Evolutionary conservation across 495 filamentous ascomycete species (phyloP), one percentile per base, ranked within the genome.

Genomic region (Glarea lozoyensis): DNA sequence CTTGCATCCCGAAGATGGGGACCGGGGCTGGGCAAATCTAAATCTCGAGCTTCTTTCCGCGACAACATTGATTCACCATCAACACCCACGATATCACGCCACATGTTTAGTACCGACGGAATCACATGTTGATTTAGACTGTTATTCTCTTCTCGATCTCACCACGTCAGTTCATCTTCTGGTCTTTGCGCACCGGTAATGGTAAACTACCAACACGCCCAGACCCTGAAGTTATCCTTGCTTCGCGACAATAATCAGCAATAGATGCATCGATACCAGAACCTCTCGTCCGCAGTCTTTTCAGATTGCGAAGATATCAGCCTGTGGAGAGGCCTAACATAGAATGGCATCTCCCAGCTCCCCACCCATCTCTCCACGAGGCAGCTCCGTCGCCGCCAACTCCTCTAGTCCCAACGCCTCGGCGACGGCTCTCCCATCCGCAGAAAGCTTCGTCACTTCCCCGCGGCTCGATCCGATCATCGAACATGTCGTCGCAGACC

Each of bases 401-500:
- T 32, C 18, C 2, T 12, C 19, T 36, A 37, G 35, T 21, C 23
- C 30, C n/a, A 18, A 46, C 2, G 32, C 44, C 23, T 43, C 42
- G 12, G 42, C 45, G 10, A 25, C 41, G 22, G 30, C 33, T 0
- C 18, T 44, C n/a, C 33, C 46, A 13, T 11, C 15, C 37, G 29
- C 29, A 16, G 44, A 50, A 5, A 25, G 12, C 6, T 47, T 16
- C 22, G n/a, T 48, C n/a, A 23, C 16, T n/a, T 33, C 40, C 11
- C 46, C 42, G 4, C 45, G 43, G 3, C 49, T 56, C 0, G 38
- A 44, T 19, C 43, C 49, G 17, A 56, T 56, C 33, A 43, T 47
- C 36, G 53, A 56, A 40, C 45, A 56, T 23, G 53, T 53, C 32
- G 20, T 43, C 27, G 49, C 49, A 30, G 40, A 53, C 24, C 49